Evolutionary conservation across 1,284 basidiomycete species (phyloP).

Genomic region (Porogramme epimiltina): DNA sequence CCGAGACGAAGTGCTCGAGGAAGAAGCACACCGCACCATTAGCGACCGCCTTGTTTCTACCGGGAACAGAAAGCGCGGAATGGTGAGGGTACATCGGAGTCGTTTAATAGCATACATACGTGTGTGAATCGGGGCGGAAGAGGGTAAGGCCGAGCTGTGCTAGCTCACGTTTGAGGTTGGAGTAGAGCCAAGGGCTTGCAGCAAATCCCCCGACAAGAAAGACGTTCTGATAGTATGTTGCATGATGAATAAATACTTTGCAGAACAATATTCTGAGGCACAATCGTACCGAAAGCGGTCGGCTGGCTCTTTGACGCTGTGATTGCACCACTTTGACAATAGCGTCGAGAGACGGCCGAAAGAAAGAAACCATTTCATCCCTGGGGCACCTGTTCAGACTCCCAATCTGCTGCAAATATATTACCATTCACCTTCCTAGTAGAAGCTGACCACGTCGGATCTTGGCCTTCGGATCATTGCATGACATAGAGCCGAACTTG

Average conservation of each 20-base stretch:
- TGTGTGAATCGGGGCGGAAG: constrained; percentile 45
- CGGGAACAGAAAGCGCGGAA: background rate
- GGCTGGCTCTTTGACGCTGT: constrained; percentile 26
- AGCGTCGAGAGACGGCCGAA: constrained; percentile 39
- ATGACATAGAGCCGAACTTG: constrained; percentile 37
- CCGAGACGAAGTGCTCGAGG: constrained; percentile 38
- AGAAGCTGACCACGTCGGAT: constrained; percentile 17
- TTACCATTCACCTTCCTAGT: constrained; percentile 5
- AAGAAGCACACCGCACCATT: constrained; percentile 40
- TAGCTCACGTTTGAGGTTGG: constrained; percentile 29
- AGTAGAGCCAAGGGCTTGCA: constrained; percentile 40
- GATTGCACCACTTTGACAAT: constrained; percentile 37
- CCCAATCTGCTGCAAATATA: no score
- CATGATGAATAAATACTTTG: background rate
- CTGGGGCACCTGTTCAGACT: constrained; percentile 11
- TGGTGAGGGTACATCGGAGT: background rate
- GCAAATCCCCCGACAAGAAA: constrained; percentile 45
- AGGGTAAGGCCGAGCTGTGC: constrained; percentile 35
- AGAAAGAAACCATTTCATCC: constrained; percentile 39
- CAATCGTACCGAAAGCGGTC: background rate
- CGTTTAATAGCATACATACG: background rate
- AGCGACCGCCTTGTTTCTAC: constrained; percentile 35
- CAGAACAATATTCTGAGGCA: background rate
- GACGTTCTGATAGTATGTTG: constrained; percentile 27
- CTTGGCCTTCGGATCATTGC: constrained; percentile 18